Conservation (phyloP, 1,284 basidiomycete species). For the Amylostereum areolatum region DNA sequence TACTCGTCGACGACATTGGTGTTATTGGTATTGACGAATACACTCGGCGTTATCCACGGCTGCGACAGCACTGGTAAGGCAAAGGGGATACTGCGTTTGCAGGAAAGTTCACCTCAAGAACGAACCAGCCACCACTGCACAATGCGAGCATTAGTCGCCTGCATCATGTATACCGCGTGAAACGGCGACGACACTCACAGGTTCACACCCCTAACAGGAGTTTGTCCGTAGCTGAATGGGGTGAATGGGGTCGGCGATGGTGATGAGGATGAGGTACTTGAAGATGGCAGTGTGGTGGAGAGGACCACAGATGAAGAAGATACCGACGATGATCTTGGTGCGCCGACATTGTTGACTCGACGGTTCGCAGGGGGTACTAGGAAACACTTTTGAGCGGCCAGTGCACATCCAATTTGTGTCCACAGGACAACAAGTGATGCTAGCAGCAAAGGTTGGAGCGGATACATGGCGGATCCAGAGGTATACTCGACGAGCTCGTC, state of each 20-base stretch:
- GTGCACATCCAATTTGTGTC: too few relatives aligned
- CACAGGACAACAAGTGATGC: too few relatives aligned
- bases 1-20: constrained; percentile 62
- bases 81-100: too few relatives aligned
- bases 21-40: constrained; percentile 62
- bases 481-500: too few relatives aligned
- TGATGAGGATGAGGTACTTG: background rate
- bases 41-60: constrained; percentile 73
- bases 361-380: too few relatives aligned
- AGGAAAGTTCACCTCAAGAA: constrained; percentile 43
- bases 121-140: constrained; percentile 57
- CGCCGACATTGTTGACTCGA: too few relatives aligned
- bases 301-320: background rate
- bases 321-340: too few relatives aligned
- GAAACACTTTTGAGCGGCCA: too few relatives aligned
- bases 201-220: constrained; percentile 58
- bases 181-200: constrained; percentile 35
- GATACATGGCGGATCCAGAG: too few relatives aligned
- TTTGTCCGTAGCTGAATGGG: constrained; percentile 45
- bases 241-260: constrained; percentile 14
- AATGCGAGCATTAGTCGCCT: background rate
- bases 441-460: too few relatives aligned
- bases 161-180: background rate
- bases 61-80: constrained; percentile 20
- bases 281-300: background rate